A percentile compares a stretch with the other conserved stretches of the same genome.
phyloP scores from a whole-genome alignment of 1,284 basidiomycete species.

The Trichosporon ovoides region DNA sequence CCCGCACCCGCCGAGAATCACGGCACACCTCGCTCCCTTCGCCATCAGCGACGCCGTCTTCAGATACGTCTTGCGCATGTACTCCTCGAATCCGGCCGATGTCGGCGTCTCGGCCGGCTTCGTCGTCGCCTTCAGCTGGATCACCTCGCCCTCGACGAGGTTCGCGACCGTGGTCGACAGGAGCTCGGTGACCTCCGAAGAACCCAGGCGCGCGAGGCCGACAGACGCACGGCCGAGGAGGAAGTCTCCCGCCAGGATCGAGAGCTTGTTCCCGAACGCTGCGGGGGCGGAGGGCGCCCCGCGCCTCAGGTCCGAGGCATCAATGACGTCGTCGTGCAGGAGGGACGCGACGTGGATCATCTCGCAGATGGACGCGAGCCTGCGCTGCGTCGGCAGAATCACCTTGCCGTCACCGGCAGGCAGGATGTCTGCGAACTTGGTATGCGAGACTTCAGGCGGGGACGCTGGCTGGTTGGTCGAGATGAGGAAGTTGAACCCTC shows the following conservation, averaged over 20 bases:
- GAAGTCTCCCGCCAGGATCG: constrained; percentile 93
- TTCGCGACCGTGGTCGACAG: constrained; percentile 90
- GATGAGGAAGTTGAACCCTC: constrained; percentile 7
- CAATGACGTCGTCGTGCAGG: constrained; percentile 92
- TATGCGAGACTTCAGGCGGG: constrained; percentile 10
- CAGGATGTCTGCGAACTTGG: constrained; percentile 16
- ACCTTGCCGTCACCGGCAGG: constrained; percentile 14
- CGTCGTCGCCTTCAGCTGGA: constrained; percentile 63
- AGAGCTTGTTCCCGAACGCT: constrained; percentile 90
- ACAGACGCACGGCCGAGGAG: constrained; percentile 86
- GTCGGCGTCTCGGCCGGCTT: constrained; percentile 41
- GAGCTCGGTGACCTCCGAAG: constrained; percentile 85
- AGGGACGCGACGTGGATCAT: constrained; percentile 98
- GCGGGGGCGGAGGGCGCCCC: constrained; percentile 77
- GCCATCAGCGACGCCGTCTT: constrained; percentile 96
- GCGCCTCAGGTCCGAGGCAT: constrained; percentile 74
- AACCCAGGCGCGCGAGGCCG: constrained; percentile 78
- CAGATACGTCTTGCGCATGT: constrained; percentile 90
- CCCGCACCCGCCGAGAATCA: constrained; percentile 77
- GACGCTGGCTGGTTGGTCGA: background rate
- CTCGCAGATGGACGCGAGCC: constrained; percentile 93
- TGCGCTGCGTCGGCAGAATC: constrained; percentile 79
- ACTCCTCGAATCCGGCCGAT: constrained; percentile 63
- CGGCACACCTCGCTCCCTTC: constrained; percentile 81
- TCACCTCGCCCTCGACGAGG: constrained; percentile 91